Conservation (phyloP, 768 basidiomycete genomes). For the Phaeotremella fagi region DNA sequence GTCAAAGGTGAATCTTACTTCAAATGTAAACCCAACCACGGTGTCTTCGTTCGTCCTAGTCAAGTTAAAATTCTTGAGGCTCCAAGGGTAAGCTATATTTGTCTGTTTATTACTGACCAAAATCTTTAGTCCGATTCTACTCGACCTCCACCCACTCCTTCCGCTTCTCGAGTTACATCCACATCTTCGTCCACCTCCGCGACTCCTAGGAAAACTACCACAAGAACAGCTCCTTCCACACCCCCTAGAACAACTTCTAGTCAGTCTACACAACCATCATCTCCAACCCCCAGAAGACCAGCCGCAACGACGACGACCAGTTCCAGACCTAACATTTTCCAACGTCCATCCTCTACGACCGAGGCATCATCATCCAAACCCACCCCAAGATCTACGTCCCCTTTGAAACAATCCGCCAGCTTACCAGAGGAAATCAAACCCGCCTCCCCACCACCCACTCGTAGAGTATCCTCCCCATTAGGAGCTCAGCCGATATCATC, state of each 20-base stretch:
- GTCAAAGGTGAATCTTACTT: constrained; percentile 79
- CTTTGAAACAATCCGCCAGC: constrained; percentile 53
- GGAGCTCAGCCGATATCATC: not conserved
- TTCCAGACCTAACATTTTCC: not conserved
- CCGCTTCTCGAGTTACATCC: not conserved
- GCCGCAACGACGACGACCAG: not conserved
- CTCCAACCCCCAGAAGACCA: constrained; percentile 1
- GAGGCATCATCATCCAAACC: not conserved
- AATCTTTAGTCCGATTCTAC: not conserved
- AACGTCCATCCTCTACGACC: not conserved
- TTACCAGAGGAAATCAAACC: not conserved
- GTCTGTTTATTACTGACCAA: constrained; percentile 1
- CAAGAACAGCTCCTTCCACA: not conserved
- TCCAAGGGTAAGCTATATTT: constrained; percentile 30
- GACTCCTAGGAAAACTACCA: not conserved
- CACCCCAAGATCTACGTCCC: constrained; percentile 52
- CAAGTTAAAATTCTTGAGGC: constrained; percentile 64
- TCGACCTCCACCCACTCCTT: constrained; percentile 15
- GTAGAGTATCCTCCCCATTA: constrained; percentile 48
- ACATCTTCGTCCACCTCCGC: not conserved
- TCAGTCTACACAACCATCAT: not conserved
- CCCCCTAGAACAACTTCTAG: not conserved
- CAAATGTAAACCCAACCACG: constrained; percentile 65
- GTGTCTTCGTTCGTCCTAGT: constrained; percentile 83
- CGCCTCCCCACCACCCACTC: constrained; percentile 4